Conservation (phyloP, 2,329 filamentous ascomycete species). For the Penicillium janthinellum region DNA sequence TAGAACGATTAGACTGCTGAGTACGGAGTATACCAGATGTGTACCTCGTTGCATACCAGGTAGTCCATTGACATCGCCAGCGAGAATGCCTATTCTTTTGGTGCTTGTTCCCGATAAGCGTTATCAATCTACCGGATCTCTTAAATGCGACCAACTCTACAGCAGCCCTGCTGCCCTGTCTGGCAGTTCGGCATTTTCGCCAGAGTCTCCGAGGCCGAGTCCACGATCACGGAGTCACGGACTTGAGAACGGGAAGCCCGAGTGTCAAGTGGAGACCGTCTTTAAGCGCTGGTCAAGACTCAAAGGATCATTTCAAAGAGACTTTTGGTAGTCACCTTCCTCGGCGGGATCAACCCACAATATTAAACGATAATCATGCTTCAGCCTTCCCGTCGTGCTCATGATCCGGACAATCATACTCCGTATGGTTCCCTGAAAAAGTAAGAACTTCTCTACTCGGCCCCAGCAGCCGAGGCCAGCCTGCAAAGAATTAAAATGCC, state of each 20-base stretch:
- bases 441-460: conserved; percentile 9
- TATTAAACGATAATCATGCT: no score
- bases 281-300: neutral
- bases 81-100: neutral
- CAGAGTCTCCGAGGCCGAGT: neutral
- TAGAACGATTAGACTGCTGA: no score
- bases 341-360: no score
- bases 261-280: conserved; percentile 9
- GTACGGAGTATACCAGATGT: no score
- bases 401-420: no score
- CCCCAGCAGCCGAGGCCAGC: conserved; percentile 4
- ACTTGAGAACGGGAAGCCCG: neutral
- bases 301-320: no score
- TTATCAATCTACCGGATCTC: neutral
- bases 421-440: conserved; percentile 3
- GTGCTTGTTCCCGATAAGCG: neutral
- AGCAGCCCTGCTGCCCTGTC: neutral
- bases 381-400: no score
- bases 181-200: neutral
- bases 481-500: conserved; percentile 10
- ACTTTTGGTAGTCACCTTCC: no score
- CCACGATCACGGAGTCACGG: neutral
- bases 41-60: no score
- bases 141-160: neutral
- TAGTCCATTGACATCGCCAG: no score